Base-by-base conservation (phyloP, 2,329 filamentous ascomycete species). In the Colletotrichum siamense region DNA sequence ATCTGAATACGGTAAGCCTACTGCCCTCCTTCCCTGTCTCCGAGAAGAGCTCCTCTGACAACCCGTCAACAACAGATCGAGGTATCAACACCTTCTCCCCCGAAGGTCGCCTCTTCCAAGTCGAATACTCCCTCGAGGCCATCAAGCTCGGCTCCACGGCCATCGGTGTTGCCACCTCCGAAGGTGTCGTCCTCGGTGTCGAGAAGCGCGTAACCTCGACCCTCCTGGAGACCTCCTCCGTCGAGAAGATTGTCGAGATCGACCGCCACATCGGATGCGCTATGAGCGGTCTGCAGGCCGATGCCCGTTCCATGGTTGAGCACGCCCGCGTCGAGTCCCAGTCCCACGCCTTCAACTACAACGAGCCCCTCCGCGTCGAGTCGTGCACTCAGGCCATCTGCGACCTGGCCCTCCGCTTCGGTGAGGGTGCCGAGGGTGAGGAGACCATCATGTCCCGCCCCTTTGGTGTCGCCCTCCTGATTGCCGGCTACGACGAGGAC, bases 241-340 rank as follows among this genome's bases (percentile, higher is more conserved):
- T 99, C 82, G 97, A 99, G 88, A 99, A 99, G 92, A 99, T 99
- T 82, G 96, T 99, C 86, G 97, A 99, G 87, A 99, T 99, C 86
- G 97, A 99, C 89, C 93, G 95, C 84, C 97, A 99, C 89, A 98
- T 99, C 82, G 97, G 97, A 83, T 99, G 97, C 88, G 97, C 97
- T 88, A 99, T 99, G 96, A 97, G 95, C 49, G 97, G 97, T 63
- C 92, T 99, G 79, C 97, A 99, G 90, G 97, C 97, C 82, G 97
- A 99, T 86, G 97, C 97, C 78, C 94, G 97, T 83, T 97, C 95
- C 87, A 98, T 99, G 94, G 93, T 99, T 79, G 97, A 99, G 90
- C 97, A 99, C 88, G 97, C 97, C 81, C 95, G 96, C 82, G 96
- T 99, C 84, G 98, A 99, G 88, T 95, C 94, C 85, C 97, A 99